These are phyloP conservation scores for Leucosporidium creatinivorum DNA, from an alignment of 768 basidiomycete genomes.

Conservation along the genomic window DNA sequence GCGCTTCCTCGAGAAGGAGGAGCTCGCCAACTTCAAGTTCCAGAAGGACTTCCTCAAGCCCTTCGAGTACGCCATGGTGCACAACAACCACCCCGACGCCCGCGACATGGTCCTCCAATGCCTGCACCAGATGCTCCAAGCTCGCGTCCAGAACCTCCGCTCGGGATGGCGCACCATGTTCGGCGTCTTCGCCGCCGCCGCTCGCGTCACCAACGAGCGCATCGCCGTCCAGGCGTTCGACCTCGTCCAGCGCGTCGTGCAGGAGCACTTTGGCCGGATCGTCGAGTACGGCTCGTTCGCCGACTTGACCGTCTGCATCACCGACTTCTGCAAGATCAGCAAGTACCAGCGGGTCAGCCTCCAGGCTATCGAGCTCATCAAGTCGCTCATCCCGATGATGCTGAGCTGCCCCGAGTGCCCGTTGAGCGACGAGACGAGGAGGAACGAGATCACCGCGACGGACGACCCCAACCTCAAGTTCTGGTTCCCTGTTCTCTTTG, in stretches of 20 bases:
- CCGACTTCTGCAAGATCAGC: conserved; percentile 98
- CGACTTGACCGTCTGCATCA: conserved; percentile 92
- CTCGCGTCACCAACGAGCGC: conserved; percentile 69
- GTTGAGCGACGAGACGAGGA: conserved; percentile 28
- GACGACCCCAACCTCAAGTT: conserved; percentile 84
- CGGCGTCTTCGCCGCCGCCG: conserved; percentile 92
- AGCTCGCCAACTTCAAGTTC: conserved; percentile 95
- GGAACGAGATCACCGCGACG: conserved; percentile 24
- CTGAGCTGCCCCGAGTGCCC: conserved; percentile 66
- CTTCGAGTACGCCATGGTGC: conserved; percentile 95
- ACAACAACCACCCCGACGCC: conserved; percentile 90
- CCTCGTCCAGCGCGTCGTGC: conserved; percentile 83
- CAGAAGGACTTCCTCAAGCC: conserved; percentile 98
- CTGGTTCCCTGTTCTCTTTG: conserved; percentile 94
- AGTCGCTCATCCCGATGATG: conserved; percentile 75
- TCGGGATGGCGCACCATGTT: conserved; percentile 99
- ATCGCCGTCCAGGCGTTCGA: conserved; percentile 92
- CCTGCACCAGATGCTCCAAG: conserved; percentile 97
- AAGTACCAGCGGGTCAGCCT: conserved; percentile 98
- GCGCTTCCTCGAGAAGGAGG: conserved; percentile 98
- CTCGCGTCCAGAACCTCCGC: conserved; percentile 84
- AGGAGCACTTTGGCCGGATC: conserved; percentile 81
- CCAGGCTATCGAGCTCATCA: conserved; percentile 89
- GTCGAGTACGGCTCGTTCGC: conserved; percentile 91
- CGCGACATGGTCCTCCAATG: conserved; percentile 98